phyloP scores from a whole-genome alignment of 768 basidiomycete genomes.

The Strobilomyces confusus region DNA sequence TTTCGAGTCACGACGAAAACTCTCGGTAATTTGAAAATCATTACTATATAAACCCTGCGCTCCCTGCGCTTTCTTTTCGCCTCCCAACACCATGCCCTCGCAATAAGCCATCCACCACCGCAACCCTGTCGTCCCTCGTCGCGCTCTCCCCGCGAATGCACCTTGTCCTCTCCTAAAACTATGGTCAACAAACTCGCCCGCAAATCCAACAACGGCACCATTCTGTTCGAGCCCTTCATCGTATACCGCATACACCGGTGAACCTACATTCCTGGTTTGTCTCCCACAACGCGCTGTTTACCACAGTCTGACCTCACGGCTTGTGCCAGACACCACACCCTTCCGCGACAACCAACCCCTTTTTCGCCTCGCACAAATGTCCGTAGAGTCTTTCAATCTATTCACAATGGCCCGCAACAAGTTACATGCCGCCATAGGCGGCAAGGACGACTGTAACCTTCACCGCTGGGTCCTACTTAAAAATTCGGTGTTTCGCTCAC shows the following conservation, averaged over 20 bases:
- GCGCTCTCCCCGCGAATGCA: slow-evolving; percentile 24
- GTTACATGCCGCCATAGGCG: slow-evolving; percentile 58
- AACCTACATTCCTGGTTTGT: slow-evolving; percentile 28
- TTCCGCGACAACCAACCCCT: slow-evolving; percentile 5
- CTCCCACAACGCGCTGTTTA: background rate
- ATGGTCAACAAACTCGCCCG: slow-evolving; percentile 86
- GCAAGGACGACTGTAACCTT: slow-evolving; percentile 68
- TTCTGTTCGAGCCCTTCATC: slow-evolving; percentile 83
- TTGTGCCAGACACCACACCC: slow-evolving; percentile 19
- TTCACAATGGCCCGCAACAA: slow-evolving; percentile 69
- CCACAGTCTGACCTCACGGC: slow-evolving; percentile 2
- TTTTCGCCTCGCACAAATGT: slow-evolving; percentile 36
- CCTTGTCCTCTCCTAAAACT: slow-evolving; percentile 38
- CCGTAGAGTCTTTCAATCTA: slow-evolving; percentile 46
- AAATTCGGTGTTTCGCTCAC: slow-evolving; percentile 69
- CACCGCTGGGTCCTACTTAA: slow-evolving; percentile 87
- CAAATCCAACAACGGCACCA: slow-evolving; percentile 80
- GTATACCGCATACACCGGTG: slow-evolving; percentile 80
- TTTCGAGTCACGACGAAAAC: slow-evolving; percentile 33
- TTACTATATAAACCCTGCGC: slow-evolving; percentile 44
- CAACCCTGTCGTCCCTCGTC: slow-evolving; percentile 13
- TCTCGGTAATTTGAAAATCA: slow-evolving; percentile 27
- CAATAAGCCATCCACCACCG: slow-evolving; percentile 16
- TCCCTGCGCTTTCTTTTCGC: slow-evolving; percentile 21
- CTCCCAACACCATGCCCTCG: slow-evolving; percentile 38